Evolutionary conservation across 768 basidiomycete genomes (phyloP).

Genomic region (Hericium rajendrae): DNA sequence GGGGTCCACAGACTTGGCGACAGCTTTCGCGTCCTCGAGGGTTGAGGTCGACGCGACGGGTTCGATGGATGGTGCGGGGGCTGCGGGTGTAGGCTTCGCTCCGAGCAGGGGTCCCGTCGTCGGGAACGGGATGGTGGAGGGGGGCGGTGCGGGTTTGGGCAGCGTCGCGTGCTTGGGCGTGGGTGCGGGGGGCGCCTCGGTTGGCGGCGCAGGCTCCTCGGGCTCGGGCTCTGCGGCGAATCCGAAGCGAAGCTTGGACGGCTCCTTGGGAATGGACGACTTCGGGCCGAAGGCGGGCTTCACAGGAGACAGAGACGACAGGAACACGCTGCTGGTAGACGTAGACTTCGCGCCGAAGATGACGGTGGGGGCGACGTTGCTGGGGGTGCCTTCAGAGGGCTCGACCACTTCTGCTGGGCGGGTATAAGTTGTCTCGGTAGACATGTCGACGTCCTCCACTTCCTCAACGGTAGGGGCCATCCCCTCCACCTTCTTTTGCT

Average conservation of each 20-base stretch:
- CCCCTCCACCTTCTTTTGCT: constrained; percentile 30
- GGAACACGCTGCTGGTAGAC: constrained; percentile 15
- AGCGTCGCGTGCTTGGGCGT: background rate
- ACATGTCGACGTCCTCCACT: constrained; percentile 25
- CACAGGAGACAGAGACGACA: constrained; percentile 17
- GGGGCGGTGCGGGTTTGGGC: background rate
- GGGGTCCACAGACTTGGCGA: constrained; percentile 20
- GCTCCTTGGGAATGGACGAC: constrained; percentile 57
- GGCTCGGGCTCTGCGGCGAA: constrained; percentile 41
- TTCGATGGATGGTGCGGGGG: background rate
- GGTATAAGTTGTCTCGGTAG: constrained; percentile 12
- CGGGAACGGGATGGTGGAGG: background rate
- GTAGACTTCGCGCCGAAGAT: constrained; percentile 17
- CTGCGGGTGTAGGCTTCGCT: background rate
- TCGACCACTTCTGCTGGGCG: constrained; percentile 33
- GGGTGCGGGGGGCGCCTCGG: background rate
- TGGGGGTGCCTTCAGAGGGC: constrained; percentile 18
- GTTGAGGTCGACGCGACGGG: background rate
- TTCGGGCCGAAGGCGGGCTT: constrained; percentile 21
- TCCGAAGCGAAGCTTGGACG: constrained; percentile 70
- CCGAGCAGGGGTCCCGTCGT: background rate
- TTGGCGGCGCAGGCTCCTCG: constrained; percentile 1
- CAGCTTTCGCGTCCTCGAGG: constrained; percentile 27
- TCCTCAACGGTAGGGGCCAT: constrained; percentile 20
- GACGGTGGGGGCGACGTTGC: too few species aligned